Base-by-base conservation (phyloP, 164 flowering plant species). In the Piper betle region DNA sequence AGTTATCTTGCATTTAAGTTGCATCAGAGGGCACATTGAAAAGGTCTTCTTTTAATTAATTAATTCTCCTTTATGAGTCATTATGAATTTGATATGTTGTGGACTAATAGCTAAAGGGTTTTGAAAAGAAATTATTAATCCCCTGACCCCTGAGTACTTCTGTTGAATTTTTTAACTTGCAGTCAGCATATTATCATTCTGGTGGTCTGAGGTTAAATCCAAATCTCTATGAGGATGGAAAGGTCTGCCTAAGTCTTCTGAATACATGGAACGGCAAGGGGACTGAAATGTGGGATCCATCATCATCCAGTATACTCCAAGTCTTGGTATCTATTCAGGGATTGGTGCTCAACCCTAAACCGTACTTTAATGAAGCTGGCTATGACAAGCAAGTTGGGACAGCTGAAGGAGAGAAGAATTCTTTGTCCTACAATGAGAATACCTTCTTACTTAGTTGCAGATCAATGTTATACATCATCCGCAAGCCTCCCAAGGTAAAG, bases 181-280 rank as follows among this genome's bases (percentile, higher is more conserved):
- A 94, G 99, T 82, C 89, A n/a, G 99, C 85, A 52, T 79, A 94
- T 65, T 94, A 88, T 74, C 96, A 91, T 78, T 94, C 99, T 68
- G 93, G 99, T 71, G 99, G 99, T 20, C 87, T 92, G 96, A 84
- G 97, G 62, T 74, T 94, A 75, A 94, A 94, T 67, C 99, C 99
- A 15, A 94, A 94, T 73, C 68, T 94, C 66, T 94, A 94, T 40
- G 99, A 94, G 78, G 95, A 91, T 78, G 99, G 99, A 53, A 94
- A 91, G 76, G 97, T 94, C 50, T 94, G 99, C 66, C 96, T 94
- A 58, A 94, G 99, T 78, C 94, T 94, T 61, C 64, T 94, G 66
- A 94, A 94, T 78, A 94, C 99, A 11, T 94, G 99, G 99, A 82
- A 91, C 64, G 99, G 99, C 53, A 85, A 78, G 77, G 97, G 96